A percentile compares a stretch with the other conserved stretches of the same genome.
These are phyloP conservation scores for Leucocoprinus birnbaumii DNA, from an alignment of 768 basidiomycete genomes.

Conservation along the genomic window DNA sequence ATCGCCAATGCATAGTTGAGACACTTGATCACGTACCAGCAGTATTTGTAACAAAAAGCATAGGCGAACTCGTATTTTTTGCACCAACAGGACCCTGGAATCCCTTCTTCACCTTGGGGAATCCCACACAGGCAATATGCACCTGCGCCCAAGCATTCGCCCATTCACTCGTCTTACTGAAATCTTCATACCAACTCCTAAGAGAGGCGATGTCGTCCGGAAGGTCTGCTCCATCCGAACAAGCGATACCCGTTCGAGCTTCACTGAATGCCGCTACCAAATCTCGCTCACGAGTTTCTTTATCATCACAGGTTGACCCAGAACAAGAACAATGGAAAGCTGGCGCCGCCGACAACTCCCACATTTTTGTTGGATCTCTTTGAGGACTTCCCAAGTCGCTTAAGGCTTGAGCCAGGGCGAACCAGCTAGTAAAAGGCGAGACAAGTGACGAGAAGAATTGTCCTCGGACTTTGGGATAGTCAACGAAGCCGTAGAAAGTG, in stretches of 20 bases:
- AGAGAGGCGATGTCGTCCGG: slow-evolving; percentile 23
- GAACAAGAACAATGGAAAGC: slow-evolving; percentile 24
- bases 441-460: slow-evolving; percentile 32
- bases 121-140: slow-evolving; percentile 13
- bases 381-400: slow-evolving; percentile 24
- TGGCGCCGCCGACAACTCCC: slow-evolving; percentile 15
- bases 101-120: slow-evolving; percentile 13
- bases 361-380: slow-evolving; percentile 27
- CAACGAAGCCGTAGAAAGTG: slow-evolving; percentile 32
- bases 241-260: slow-evolving; percentile 24
- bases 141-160: slow-evolving; percentile 28
- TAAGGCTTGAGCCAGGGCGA: slow-evolving; percentile 30
- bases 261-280: not conserved
- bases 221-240: slow-evolving; percentile 33
- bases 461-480: slow-evolving; percentile 27
- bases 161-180: slow-evolving; percentile 25
- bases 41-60: slow-evolving; percentile 40
- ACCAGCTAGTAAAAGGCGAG: slow-evolving; percentile 30
- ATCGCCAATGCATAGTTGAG: not conserved
- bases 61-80: slow-evolving; percentile 37
- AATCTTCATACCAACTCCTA: slow-evolving; percentile 23
- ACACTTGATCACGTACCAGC: slow-evolving; percentile 24
- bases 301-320: slow-evolving; percentile 9
- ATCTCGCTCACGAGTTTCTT: slow-evolving; percentile 16
- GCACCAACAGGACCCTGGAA: slow-evolving; percentile 30